Percentiles rank a stretch among this genome's conserved stretches.
Evolutionary conservation across 495 filamentous ascomycete genomes (phyloP).

Genomic region (Talaromyces trachyspermus): DNA sequence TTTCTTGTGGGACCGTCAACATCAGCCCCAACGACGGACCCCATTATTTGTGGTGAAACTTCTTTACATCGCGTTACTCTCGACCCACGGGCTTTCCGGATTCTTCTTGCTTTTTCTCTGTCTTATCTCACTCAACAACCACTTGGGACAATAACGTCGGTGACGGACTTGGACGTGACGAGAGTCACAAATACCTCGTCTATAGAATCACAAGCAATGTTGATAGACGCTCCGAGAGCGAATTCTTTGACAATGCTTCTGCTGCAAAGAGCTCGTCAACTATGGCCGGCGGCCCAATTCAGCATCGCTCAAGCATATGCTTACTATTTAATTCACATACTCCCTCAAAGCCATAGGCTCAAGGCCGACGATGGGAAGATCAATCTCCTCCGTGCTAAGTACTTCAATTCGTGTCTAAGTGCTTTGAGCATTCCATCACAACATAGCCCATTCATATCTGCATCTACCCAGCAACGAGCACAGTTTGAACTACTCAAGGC

Average conservation of each 20-base stretch:
- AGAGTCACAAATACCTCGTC: conserved; percentile 11
- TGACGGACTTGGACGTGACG: conserved; percentile 2
- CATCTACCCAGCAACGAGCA: conserved; percentile 46
- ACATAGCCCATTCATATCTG: conserved; percentile 40
- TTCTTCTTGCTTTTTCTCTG: conserved; percentile 35
- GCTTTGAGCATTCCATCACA: conserved; percentile 48
- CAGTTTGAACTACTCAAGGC: conserved; percentile 55
- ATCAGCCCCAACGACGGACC: conserved; percentile 11
- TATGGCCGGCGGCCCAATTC: conserved; percentile 50
- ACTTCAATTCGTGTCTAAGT: conserved; percentile 47
- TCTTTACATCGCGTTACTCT: conserved; percentile 39
- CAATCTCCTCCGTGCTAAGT: conserved; percentile 22
- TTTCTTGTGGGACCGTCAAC: conserved; percentile 21
- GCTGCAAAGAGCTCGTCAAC: conserved; percentile 48
- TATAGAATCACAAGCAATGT: too few relatives aligned
- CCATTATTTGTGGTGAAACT: conserved; percentile 46
- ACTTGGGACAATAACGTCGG: conserved; percentile 10
- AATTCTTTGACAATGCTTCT: conserved; percentile 41
- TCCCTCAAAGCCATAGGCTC: not conserved
- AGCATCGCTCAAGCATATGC: conserved; percentile 35
- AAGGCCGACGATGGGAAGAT: conserved; percentile 1
- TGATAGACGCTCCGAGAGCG: conserved; percentile 23
- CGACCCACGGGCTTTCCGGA: conserved; percentile 31
- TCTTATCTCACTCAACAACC: conserved; percentile 30
- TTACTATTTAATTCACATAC: conserved; percentile 21